Conservation (phyloP, 2,329 filamentous ascomycete species). For the Cryphonectria parasitica region DNA sequence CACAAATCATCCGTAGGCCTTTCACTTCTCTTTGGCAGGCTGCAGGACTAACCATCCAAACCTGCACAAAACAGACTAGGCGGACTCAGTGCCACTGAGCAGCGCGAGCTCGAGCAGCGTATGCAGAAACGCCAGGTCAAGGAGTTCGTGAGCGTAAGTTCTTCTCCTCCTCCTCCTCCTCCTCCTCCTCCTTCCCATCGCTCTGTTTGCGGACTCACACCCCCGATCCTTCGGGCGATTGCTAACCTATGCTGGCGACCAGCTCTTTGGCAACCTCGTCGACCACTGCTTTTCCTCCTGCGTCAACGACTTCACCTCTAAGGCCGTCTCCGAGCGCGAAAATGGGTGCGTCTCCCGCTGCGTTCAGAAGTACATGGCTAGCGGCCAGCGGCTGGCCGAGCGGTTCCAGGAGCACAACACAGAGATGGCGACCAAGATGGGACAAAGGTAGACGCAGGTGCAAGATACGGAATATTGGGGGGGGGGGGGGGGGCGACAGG, state of each 20-base stretch:
- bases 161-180: neutral
- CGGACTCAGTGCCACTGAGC: conserved; percentile 74
- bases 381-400: conserved; percentile 85
- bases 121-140: conserved; percentile 99
- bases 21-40: neutral
- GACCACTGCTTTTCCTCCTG: conserved; percentile 95
- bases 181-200: neutral
- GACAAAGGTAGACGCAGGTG: conserved; percentile 44
- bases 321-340: conserved; percentile 86
- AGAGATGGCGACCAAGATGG: conserved; percentile 60
- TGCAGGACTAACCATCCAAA: conserved; percentile 16
- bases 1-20: neutral
- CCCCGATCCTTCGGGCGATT: neutral
- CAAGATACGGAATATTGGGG: neutral
- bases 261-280: conserved; percentile 70
- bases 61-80: conserved; percentile 24
- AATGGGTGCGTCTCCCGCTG: conserved; percentile 91
- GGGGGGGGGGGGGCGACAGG: neutral
- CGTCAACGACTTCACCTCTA: conserved; percentile 98
- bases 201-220: neutral
- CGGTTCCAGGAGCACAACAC: conserved; percentile 78
- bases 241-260: conserved; percentile 24
- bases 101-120: conserved; percentile 89
- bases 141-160: conserved; percentile 93
- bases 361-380: conserved; percentile 95